These are phyloP conservation scores for Aspergillus tanneri DNA, from an alignment of 2,329 filamentous ascomycete genomes.

Conservation along the genomic window DNA sequence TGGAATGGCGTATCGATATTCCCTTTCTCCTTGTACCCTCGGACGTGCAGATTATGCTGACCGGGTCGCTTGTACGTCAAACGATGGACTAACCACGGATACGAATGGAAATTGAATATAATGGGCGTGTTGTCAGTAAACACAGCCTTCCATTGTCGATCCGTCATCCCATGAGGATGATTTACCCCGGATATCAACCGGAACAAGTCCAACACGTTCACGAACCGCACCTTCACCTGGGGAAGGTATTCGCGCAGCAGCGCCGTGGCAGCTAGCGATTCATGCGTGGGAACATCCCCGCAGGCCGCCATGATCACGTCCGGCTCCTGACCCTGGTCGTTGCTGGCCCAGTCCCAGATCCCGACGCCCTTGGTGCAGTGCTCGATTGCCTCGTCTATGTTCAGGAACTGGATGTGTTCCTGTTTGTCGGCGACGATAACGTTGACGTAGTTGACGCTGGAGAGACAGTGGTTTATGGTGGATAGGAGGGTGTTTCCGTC, in stretches of 20 bases:
- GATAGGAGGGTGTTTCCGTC: slow-evolving; percentile 77
- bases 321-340: slow-evolving; percentile 66
- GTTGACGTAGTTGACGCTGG: slow-evolving; percentile 75
- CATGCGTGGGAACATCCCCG: slow-evolving; percentile 72
- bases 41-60: slow-evolving; percentile 67
- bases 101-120: slow-evolving; percentile 83
- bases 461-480: slow-evolving; percentile 73
- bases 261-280: slow-evolving; percentile 71
- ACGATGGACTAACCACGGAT: slow-evolving; percentile 76
- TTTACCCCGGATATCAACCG: slow-evolving; percentile 69
- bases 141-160: slow-evolving; percentile 64
- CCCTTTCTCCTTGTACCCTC: slow-evolving; percentile 78
- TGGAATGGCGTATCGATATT: slow-evolving; percentile 81
- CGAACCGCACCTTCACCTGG: slow-evolving; percentile 71
- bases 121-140: slow-evolving; percentile 72
- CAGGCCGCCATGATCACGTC: slow-evolving; percentile 75
- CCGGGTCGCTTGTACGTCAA: slow-evolving; percentile 74
- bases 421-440: slow-evolving; percentile 79
- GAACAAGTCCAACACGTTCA: slow-evolving; percentile 80
- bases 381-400: slow-evolving; percentile 68
- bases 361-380: slow-evolving; percentile 78
- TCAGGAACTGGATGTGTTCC: slow-evolving; percentile 72
- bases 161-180: slow-evolving; percentile 70
- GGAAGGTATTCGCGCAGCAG: slow-evolving; percentile 70
- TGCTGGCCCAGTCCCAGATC: slow-evolving; percentile 75